Base-by-base conservation (phyloP, 2,329 filamentous ascomycete genomes). In the Fonsecaea nubica region DNA sequence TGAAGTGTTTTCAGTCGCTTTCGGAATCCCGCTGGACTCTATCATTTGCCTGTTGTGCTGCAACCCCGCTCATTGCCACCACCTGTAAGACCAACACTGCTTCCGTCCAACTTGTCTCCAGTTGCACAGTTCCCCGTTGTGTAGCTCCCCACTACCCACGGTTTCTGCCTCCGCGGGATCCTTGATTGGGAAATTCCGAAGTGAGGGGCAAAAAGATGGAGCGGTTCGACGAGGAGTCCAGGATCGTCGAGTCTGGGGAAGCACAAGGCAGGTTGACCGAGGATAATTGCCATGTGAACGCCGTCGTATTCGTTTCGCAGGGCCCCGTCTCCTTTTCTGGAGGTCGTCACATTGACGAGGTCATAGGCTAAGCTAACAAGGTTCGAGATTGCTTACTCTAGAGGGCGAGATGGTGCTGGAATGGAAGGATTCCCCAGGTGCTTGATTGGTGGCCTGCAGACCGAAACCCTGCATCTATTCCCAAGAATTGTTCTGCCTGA, bases 171-270 rank as follows among this genome's bases (percentile, higher is more conserved):
- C 45, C 45, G 25, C 25, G 64, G 64, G 10, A 53, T 66, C 32
- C 64, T 48, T 7, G 6, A 45, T 62, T 38, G 42, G 63, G 63
- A 54, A 62, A 50, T 50, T 32, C 65, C 60, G 65, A 50, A 58
- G 54, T 67, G 55, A 63, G 60, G 60, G 60, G 65, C 60, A 67
- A 35, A 30, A 30, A 45, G 18, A 38, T 36, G 21, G 59, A 58
- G 40, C 25, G 18, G 42, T 42, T 42, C 55, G 45, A 45, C 21
- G 30, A 48, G 36, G 21, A 52, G 18, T 10, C 15, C 45, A 35
- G 40, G 45, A 59, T 59, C 42, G 45, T 58, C 52, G 42, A 58
- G 57, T 63, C 62, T 58, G 62, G 48, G 62, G 62, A 64, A 55
- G 42, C 42, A 21, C 30, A 50, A 21, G 45, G 55, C 55, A 58